Evolutionary conservation across 2,329 filamentous ascomycete species (phyloP).

Genomic region (Teratosphaeria viscida): DNA sequence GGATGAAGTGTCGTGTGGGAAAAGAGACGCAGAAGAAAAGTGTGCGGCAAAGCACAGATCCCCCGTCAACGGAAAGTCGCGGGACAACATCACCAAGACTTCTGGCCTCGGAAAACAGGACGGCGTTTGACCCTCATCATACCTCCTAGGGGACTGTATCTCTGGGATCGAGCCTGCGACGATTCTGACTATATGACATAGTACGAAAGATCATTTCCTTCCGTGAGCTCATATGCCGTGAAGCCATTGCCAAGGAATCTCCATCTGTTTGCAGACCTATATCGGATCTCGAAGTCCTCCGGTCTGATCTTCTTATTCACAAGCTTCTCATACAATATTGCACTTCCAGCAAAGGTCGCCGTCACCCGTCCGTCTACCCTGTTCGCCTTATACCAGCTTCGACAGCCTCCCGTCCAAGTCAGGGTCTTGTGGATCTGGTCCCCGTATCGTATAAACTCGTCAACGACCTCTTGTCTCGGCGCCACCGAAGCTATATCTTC

Average conservation of each 20-base stretch:
- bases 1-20: neutral
- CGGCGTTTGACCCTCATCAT: too few species aligned
- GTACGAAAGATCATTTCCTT: neutral
- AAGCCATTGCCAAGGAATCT: constrained; percentile 38
- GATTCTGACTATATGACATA: neutral
- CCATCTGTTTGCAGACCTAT: constrained; percentile 34
- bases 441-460: constrained; percentile 20
- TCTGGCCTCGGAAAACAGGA: neutral
- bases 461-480: constrained; percentile 16
- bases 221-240: constrained; percentile 1
- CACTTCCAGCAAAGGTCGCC: constrained; percentile 16
- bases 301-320: constrained; percentile 28
- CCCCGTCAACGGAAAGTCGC: neutral
- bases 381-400: constrained; percentile 17
- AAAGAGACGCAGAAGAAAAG: neutral
- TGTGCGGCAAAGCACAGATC: neutral
- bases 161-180: too few species aligned
- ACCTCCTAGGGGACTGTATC: too few species aligned
- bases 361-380: constrained; percentile 11
- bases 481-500: constrained; percentile 12
- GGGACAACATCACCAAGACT: neutral
- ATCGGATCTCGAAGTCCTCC: constrained; percentile 37
- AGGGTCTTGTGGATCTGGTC: constrained; percentile 34
- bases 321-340: constrained; percentile 16
- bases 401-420: constrained; percentile 10